Evolutionary conservation across 768 basidiomycete species (phyloP), one percentile per base, ranked within the genome.

Genomic region (Royoungia palumana): DNA sequence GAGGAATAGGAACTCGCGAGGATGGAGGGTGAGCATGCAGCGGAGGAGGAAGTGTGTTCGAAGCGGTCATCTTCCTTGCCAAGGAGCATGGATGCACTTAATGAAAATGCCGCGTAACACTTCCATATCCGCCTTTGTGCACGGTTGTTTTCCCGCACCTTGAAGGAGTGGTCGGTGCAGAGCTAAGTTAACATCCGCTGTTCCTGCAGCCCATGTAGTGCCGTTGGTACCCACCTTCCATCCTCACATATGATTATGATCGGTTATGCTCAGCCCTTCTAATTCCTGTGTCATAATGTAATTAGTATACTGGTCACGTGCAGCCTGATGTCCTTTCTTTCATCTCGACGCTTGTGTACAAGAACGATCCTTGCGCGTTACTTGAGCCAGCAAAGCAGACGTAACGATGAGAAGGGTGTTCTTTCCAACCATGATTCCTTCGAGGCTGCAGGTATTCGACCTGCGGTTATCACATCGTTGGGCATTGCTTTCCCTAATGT

Each of bases 401-500:
- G 25, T 35, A 34, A 49, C 22, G 35, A 43, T 22, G n/a, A 36
- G 11, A n/a, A 16, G 36, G 22, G 11, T n/a, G 11, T 32, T 16
- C 16, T 35, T 42, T 42, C 34, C 20, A 56, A 49, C 20, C 49
- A 46, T 5, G 51, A 41, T 16, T 51, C 72, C 6, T 85, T 85
- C 49, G 73, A 77, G 60, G 70, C 71, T 16, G 68, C 82, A 6
- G 83, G 84, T 17, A 66, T 89, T 20, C 71, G 74, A 44, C 67
- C 72, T 16, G 59, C 69, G 22, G 72, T 86, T 27, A 72, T 75
- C 11, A 59, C 71, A 21, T 78, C 80, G 5, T 61, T 88, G 39
- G 70, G 69, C 30, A 61, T 60, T 13, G 83, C 85, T 14, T 89
- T 88, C 65, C 86, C 86, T 2, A 70, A 74, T 44, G 73, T 89